Percentiles rank a stretch among this genome's conserved stretches.
These are phyloP conservation scores for Microdochium bolleyi DNA, from an alignment of 2,329 filamentous ascomycete genomes.

Conservation along the genomic window DNA sequence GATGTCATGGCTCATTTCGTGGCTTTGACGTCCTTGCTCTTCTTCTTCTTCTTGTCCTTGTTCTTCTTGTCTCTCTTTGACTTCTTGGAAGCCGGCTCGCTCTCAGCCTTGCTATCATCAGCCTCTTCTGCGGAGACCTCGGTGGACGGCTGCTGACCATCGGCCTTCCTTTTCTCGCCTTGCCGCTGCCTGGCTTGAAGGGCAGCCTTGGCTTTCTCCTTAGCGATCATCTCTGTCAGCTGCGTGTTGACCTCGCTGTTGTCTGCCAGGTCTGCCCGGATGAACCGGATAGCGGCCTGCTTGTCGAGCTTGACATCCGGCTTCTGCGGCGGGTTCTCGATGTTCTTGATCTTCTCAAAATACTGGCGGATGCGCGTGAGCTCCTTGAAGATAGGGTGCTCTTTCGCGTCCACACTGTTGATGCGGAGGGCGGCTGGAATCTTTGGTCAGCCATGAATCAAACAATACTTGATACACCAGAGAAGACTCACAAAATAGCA, in stretches of 20 bases:
- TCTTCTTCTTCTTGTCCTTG: conserved; percentile 22
- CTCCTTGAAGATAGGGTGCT: conserved; percentile 79
- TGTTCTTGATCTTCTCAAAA: conserved; percentile 80
- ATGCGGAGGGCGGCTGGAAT: conserved; percentile 61
- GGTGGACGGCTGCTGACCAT: conserved; percentile 7
- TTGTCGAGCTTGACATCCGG: conserved; percentile 56
- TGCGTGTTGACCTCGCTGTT: conserved; percentile 43
- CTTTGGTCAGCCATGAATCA: conserved; percentile 4
- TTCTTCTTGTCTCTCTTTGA: conserved; percentile 30
- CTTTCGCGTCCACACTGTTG: conserved; percentile 71
- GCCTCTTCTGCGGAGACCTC: conserved; percentile 1
- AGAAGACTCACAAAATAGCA: conserved; percentile 67
- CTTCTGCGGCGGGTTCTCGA: conserved; percentile 55
- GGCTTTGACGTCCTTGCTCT: conserved; percentile 26
- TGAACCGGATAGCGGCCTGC: conserved; percentile 70
- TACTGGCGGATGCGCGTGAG: conserved; percentile 83
- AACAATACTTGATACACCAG: background rate
- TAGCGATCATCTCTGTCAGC: conserved; percentile 47
- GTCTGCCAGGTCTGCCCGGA: conserved; percentile 65
- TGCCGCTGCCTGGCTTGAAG: conserved; percentile 18
- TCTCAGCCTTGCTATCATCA: conserved; percentile 12
- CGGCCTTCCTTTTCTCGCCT: conserved; percentile 18
- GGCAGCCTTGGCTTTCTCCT: conserved; percentile 45
- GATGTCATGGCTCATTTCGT: conserved; percentile 5
- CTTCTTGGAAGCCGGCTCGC: conserved; percentile 27